Evolutionary conservation across 148 eudicot species (phyloP).

Genomic region (Vaccinium vitisidaea): DNA sequence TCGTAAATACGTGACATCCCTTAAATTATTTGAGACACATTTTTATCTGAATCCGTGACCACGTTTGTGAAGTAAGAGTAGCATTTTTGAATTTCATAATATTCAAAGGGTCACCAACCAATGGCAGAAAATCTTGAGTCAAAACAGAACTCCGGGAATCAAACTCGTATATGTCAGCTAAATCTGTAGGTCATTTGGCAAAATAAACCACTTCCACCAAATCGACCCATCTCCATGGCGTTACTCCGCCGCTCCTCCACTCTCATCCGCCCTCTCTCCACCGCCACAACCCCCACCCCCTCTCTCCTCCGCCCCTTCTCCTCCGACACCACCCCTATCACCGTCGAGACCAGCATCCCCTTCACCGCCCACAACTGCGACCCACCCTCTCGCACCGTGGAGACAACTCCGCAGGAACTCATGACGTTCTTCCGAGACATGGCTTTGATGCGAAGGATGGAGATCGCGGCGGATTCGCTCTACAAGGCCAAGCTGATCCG

Average conservation of each 20-base stretch:
- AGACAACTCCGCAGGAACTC: conserved; percentile 56
- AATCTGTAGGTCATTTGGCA: background rate
- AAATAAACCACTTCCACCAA: background rate
- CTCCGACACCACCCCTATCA: conserved; percentile 45
- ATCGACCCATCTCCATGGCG: conserved; percentile 29
- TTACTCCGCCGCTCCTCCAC: conserved; percentile 30
- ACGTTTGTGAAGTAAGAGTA: background rate
- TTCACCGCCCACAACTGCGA: conserved; percentile 76
- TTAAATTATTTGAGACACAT: no score
- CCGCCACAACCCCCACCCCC: conserved; percentile 22
- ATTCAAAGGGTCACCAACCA: background rate
- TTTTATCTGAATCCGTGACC: background rate
- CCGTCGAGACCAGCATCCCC: conserved; percentile 73
- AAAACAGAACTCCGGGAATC: background rate
- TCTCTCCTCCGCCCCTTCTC: conserved; percentile 35
- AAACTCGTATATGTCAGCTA: background rate
- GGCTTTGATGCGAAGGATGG: conserved; percentile 85
- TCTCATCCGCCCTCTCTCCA: conserved; percentile 17
- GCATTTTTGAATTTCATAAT: background rate
- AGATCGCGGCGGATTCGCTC: conserved; percentile 93
- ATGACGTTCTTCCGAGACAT: conserved; percentile 65
- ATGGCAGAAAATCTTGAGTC: background rate
- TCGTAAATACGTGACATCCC: no score
- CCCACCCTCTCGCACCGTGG: conserved; percentile 65
- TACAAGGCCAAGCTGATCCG: conserved; percentile 87